Evolutionary conservation across 2,329 filamentous ascomycete genomes (phyloP).

Genomic region (Tolypocladium tropicale): DNA sequence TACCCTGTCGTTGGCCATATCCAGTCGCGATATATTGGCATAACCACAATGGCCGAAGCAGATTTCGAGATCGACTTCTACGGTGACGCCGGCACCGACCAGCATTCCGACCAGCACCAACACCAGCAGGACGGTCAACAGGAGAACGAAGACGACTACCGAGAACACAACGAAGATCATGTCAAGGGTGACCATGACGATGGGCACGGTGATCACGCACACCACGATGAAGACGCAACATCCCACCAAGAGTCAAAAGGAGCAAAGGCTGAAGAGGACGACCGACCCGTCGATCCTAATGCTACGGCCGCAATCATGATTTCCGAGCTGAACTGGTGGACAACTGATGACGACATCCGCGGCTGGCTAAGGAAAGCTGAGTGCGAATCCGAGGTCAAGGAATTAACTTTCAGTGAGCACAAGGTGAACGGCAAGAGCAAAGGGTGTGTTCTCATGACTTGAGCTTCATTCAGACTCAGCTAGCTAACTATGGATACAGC

Average conservation of each 20-base stretch:
- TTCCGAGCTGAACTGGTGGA: constrained; percentile 94
- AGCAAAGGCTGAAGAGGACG: constrained; percentile 50
- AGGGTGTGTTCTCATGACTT: constrained; percentile 50
- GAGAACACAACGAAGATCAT: constrained; percentile 23
- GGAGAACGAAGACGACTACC: constrained; percentile 26
- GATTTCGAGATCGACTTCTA: constrained; percentile 67
- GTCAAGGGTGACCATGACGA: constrained; percentile 22
- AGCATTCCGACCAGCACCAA: constrained; percentile 21
- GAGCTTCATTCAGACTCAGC: background rate
- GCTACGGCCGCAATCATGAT: constrained; percentile 68
- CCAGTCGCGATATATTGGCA: constrained; percentile 3
- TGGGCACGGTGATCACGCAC: constrained; percentile 10
- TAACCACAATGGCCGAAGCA: constrained; percentile 51
- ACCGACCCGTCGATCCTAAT: constrained; percentile 46
- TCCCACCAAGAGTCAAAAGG: constrained; percentile 43
- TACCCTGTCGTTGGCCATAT: constrained; percentile 4
- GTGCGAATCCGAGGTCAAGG: constrained; percentile 76
- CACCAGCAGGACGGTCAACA: constrained; percentile 22
- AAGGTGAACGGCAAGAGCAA: constrained; percentile 99
- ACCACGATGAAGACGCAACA: constrained; percentile 11
- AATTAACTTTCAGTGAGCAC: constrained; percentile 95
- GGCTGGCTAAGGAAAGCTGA: constrained; percentile 73
- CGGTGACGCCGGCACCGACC: constrained; percentile 44
- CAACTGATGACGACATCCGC: constrained; percentile 86
- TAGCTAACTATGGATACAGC: constrained; percentile 20